These are phyloP conservation scores for Penicillium sp. DNA, from an alignment of 2,329 filamentous ascomycete species.

Conservation along the genomic window DNA sequence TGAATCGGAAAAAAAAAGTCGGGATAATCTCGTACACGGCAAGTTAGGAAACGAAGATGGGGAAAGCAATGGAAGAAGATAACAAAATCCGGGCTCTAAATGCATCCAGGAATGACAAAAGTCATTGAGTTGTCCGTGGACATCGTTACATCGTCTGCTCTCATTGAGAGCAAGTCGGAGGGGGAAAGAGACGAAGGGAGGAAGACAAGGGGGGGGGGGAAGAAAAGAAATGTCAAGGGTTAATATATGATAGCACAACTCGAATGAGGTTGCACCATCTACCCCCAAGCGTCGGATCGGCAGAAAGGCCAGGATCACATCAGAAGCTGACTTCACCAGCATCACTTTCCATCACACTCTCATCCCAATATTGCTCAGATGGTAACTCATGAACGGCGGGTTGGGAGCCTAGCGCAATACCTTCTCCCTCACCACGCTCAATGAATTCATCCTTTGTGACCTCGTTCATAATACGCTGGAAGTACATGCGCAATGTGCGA, in stretches of 20 bases:
- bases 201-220: background rate
- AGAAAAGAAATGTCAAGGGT: background rate
- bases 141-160: constrained; percentile 22
- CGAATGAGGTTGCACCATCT: constrained; percentile 3
- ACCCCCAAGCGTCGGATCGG: constrained; percentile 15
- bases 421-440: constrained; percentile 46
- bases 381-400: constrained; percentile 30
- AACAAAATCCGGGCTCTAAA: constrained; percentile 17
- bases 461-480: constrained; percentile 82
- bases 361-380: constrained; percentile 41
- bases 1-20: constrained; percentile 8
- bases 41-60: constrained; percentile 14
- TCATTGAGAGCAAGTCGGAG: constrained; percentile 2
- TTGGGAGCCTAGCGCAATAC: constrained; percentile 37
- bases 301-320: constrained; percentile 6
- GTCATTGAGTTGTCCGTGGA: constrained; percentile 21
- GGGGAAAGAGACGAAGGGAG: background rate
- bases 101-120: constrained; percentile 21
- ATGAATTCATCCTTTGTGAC: constrained; percentile 53
- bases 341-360: constrained; percentile 44
- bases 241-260: background rate
- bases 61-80: constrained; percentile 3
- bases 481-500: constrained; percentile 75
- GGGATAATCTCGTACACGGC: constrained; percentile 17
- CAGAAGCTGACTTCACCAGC: constrained; percentile 46